phyloP scores from a whole-genome alignment of 805 yeast genomes.

The Debaryomyces maramus region DNA sequence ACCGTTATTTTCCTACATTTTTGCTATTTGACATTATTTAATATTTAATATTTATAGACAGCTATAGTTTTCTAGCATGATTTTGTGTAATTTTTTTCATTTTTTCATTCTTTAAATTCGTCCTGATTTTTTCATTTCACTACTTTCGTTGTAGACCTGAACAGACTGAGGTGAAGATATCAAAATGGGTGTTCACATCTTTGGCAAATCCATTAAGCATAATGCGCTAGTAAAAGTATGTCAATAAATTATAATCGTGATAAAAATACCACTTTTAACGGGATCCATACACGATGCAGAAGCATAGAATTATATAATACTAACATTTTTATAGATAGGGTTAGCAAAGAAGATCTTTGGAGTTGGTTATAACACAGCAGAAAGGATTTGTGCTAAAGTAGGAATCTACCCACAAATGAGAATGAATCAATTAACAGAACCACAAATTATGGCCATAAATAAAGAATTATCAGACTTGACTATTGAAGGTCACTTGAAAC shows the following conservation, averaged over 20 bases:
- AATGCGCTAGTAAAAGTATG: constrained; percentile 39
- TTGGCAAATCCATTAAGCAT: constrained; percentile 46
- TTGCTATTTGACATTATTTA: too few relatives aligned
- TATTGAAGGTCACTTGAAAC: constrained; percentile 78
- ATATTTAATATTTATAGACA: background rate
- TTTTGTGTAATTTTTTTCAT: constrained; percentile 1
- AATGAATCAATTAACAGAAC: constrained; percentile 88
- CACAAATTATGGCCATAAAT: constrained; percentile 80
- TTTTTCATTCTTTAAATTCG: too few relatives aligned
- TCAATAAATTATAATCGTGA: too few relatives aligned
- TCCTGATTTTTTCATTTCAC: too few relatives aligned
- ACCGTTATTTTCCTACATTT: too few relatives aligned
- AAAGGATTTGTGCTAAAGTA: constrained; percentile 75
- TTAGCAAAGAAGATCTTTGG: constrained; percentile 84
- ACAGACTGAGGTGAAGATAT: too few relatives aligned
- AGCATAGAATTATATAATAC: background rate
- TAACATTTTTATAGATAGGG: constrained; percentile 43
- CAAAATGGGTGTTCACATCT: constrained; percentile 44
- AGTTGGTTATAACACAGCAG: constrained; percentile 73
- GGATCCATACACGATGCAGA: too few relatives aligned
- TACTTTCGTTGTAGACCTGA: too few relatives aligned
- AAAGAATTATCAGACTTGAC: constrained; percentile 82
- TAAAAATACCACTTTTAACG: too few relatives aligned
- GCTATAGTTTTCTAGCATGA: too few relatives aligned
- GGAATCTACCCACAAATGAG: constrained; percentile 94